Evolutionary conservation across 2,329 filamentous ascomycete species (phyloP), one percentile per base, ranked within the genome.

Genomic region (Phaeosphaeriaceae sp.): DNA sequence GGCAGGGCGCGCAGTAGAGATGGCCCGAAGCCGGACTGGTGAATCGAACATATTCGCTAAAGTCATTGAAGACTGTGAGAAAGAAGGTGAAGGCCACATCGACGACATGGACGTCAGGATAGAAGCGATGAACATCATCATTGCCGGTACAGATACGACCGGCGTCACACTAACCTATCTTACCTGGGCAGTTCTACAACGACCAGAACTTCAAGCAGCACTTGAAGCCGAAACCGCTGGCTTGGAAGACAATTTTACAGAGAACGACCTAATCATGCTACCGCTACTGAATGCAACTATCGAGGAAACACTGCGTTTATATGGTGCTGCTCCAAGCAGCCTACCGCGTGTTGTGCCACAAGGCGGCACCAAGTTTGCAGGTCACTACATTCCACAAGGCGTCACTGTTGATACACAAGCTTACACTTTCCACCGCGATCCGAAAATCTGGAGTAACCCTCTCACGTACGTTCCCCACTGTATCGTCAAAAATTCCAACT

Each of bases 381-480:
- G 71, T 4, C 59, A 72, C 37, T 71, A 66, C 40, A 62, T 77
- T 9, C 74, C 74, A 1, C 57, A 62, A 6, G 74, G 73, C 0
- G 69, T 67, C 0, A 74, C 69, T 0, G 73, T 76, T 9, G 61
- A 64, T 23, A 76, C 73, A 2, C 71, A 76, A 52, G 73, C 73
- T 0, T 77, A 71, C 41, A 74, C 67, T 6, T 58, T 76, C 40
- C 74, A 77, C 45, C 66, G 74, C 23, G 68, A 76, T 36, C 57
- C 64, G 3, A 42, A 52, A 5, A 66, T 69, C 38, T 70, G 60
- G 61, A 61, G 34, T 12, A 52, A 67, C 13, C 66, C 61, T 1
- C 26, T 64, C 29, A 56, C 38, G 67, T 66, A 52, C 57, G 64
- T 63, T 6, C 17, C n/a, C 12, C 15, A 1, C 5, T 11, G 3